These are phyloP conservation scores for Geotrichum phurueaensis DNA, from an alignment of 1,139 yeast species.

Conservation along the genomic window DNA sequence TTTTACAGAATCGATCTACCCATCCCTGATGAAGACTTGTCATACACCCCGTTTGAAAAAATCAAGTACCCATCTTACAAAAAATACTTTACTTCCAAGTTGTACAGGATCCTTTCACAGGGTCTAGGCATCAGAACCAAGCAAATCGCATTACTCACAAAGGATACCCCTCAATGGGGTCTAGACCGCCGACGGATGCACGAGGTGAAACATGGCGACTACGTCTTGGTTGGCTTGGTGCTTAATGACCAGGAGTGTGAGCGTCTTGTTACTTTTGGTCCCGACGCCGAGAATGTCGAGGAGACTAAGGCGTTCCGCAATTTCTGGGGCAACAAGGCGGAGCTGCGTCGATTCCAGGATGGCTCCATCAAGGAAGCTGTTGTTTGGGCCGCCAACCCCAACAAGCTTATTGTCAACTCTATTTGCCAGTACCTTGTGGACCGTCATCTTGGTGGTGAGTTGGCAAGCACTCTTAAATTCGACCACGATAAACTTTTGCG, in stretches of 20 bases:
- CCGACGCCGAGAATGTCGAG: conserved; percentile 52
- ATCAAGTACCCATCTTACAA: conserved; percentile 68
- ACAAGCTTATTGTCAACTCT: conserved; percentile 56
- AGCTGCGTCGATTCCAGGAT: conserved; percentile 78
- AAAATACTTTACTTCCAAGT: conserved; percentile 54
- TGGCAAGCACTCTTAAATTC: conserved; percentile 23
- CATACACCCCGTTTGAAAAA: conserved; percentile 67
- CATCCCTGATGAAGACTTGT: conserved; percentile 25
- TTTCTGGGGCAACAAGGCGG: conserved; percentile 87
- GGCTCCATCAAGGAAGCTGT: conserved; percentile 87
- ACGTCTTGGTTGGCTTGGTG: conserved; percentile 50
- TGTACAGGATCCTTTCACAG: conserved; percentile 51
- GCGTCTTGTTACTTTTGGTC: conserved; percentile 80
- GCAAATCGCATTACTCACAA: conserved; percentile 20
- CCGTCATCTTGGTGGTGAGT: conserved; percentile 49
- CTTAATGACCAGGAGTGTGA: conserved; percentile 74
- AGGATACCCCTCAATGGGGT: conserved; percentile 34
- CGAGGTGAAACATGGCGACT: conserved; percentile 31
- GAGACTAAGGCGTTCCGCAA: conserved; percentile 50
- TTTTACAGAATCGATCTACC: conserved; percentile 21
- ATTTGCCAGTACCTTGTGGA: conserved; percentile 60
- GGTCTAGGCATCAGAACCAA: conserved; percentile 65
- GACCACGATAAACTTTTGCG: conserved; percentile 20
- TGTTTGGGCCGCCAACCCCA: conserved; percentile 61
- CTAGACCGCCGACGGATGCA: conserved; percentile 50